Base-by-base conservation (phyloP, 1,139 yeast species). In the Zygotorulaspora mrakii region DNA sequence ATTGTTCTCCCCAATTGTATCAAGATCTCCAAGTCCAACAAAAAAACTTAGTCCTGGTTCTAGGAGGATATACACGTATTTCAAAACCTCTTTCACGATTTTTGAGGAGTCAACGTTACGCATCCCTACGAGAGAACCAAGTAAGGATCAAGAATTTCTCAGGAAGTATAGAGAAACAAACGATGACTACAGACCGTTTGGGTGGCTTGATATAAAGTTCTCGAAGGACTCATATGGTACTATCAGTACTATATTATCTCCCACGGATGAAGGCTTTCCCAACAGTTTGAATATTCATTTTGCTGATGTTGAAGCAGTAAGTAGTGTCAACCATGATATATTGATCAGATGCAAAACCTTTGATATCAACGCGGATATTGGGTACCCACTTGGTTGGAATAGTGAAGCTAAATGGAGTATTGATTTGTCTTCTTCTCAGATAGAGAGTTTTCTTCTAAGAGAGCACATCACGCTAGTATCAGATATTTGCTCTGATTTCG, bases 271-370 rank as follows among this genome's bases (percentile, higher is more conserved):
- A 2, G 95, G 96, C 0, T 82, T 76, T 71, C 68, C 71, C 17
- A 82, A 82, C 46, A 59, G 54, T 2, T 50, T 85, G 5, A 60
- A 66, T 2, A 62, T 79, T 1, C 67, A 68, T n/a, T 63, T 89
- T 25, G 59, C 63, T 0, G 65, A 70, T 12, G 79, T 85, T 0
- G 95, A 84, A 53, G 60, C 88, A 3, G 67, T 91, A 37, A 71
- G 96, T 0, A 84, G 95, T 39, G 94, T 91, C 1, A 91, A 89
- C 52, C 97, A 91, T 60, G 95, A 87, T 52, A 67, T 87, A 12
- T 64, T 88, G 9, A 75, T 84, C 48, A 66, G 73, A 10, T 86
- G 94, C 0, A 75, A 76, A 28, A 65, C 69, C 6, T 91, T 85
- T 54, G 62, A 60, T 1, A 44, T 87, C 3, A 63, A 68, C 16